These are phyloP conservation scores for Phytophthora boehmeriae DNA, from an alignment of 352 stramenopile species.

Conservation along the genomic window DNA sequence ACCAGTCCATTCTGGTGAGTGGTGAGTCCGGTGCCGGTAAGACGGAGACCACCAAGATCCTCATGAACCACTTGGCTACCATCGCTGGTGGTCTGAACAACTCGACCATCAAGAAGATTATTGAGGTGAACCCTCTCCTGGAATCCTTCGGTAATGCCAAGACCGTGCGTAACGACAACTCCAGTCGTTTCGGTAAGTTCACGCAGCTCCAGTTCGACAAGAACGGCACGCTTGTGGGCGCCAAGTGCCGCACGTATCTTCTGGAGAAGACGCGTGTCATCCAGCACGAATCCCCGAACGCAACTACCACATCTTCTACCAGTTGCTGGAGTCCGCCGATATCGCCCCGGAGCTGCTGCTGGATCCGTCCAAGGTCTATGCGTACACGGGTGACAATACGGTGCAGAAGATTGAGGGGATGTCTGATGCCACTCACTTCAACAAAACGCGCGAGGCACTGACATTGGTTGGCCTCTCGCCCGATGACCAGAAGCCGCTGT, in stretches of 20 bases:
- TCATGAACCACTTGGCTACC: conserved; percentile 87
- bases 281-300: conserved; percentile 92
- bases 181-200: conserved; percentile 96
- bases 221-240: conserved; percentile 86
- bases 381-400: conserved; percentile 74
- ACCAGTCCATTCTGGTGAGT: conserved; percentile 89
- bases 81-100: conserved; percentile 88
- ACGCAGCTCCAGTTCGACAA: conserved; percentile 95
- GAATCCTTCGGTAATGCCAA: conserved; percentile 99
- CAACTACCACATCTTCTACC: conserved; percentile 98
- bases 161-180: conserved; percentile 98
- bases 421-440: conserved; percentile 82
- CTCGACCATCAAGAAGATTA: conserved; percentile 95
- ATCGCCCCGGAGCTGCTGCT: conserved; percentile 52
- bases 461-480: conserved; percentile 82
- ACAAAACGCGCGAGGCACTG: conserved; percentile 74
- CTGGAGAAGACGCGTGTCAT: conserved; percentile 97
- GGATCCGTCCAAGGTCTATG: conserved; percentile 55
- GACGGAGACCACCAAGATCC: conserved; percentile 95
- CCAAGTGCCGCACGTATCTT: conserved; percentile 96
- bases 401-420: conserved; percentile 72
- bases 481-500: conserved; percentile 91
- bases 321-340: conserved; percentile 72
- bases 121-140: conserved; percentile 98
- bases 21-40: conserved; percentile 92